Evolutionary conservation across 805 yeast species (phyloP).

Genomic region (Candida tallmaniae): DNA sequence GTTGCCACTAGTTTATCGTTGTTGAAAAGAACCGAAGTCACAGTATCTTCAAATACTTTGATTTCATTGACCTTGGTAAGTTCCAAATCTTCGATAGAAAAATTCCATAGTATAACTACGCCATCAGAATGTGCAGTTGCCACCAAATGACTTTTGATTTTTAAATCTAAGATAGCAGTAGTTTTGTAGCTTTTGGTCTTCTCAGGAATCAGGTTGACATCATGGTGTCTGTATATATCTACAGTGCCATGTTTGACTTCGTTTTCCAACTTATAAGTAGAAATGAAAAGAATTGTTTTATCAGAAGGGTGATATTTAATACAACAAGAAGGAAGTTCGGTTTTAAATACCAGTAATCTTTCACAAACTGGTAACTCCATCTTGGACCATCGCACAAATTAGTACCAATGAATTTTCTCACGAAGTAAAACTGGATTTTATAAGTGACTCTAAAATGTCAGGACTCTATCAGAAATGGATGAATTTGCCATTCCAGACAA

Average conservation of each 20-base stretch:
- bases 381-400: too few relatives aligned
- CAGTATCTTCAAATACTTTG: slow-evolving; percentile 16
- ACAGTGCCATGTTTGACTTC: slow-evolving; percentile 63
- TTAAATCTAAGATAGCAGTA: slow-evolving; percentile 76
- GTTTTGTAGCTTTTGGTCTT: slow-evolving; percentile 17
- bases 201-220: slow-evolving; percentile 10
- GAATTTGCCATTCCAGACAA: slow-evolving; percentile 35
- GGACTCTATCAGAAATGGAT: slow-evolving; percentile 32
- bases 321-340: slow-evolving; percentile 81
- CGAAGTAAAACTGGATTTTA: too few relatives aligned
- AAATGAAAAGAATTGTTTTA: slow-evolving; percentile 50
- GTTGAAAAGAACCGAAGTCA: slow-evolving; percentile 51
- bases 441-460: neutral
- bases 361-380: slow-evolving; percentile 5
- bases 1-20: slow-evolving; percentile 37
- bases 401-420: too few relatives aligned
- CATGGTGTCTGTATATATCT: slow-evolving; percentile 33
- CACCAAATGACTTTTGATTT: slow-evolving; percentile 52
- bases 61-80: neutral
- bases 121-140: slow-evolving; percentile 83
- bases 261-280: slow-evolving; percentile 72
- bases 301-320: slow-evolving; percentile 55
- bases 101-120: slow-evolving; percentile 58
- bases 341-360: slow-evolving; percentile 13
- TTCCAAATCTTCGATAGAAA: slow-evolving; percentile 4